These are phyloP conservation scores for Coix lacrymajobi DNA, from an alignment of 176 grass and related monocot species.

Conservation along the genomic window DNA sequence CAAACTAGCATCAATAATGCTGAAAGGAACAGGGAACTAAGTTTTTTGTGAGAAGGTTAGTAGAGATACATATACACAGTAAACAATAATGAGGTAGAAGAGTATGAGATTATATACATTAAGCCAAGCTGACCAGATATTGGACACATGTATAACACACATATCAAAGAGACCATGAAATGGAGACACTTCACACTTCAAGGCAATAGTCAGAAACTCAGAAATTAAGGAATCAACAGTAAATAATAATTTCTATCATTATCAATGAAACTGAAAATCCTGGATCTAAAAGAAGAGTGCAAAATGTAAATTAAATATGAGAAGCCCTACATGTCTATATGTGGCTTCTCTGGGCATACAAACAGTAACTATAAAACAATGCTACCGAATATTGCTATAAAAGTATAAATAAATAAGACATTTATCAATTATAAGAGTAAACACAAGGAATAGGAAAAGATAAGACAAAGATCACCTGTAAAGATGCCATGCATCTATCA, in stretches of 20 bases:
- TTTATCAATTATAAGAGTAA: not conserved
- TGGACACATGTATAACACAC: not conserved
- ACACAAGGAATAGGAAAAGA: not conserved
- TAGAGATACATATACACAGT: not conserved
- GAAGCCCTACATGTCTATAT: not conserved
- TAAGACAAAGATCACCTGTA: conserved; percentile 57
- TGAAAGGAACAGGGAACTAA: conserved; percentile 1
- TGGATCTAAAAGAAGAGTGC: not conserved
- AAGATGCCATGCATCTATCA: conserved; percentile 79
- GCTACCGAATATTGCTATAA: not conserved
- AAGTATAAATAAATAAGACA: not conserved
- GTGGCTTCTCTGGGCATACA: conserved; percentile 10
- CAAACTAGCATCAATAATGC: not conserved
- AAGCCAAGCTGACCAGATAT: not conserved
- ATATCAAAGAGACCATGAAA: not conserved
- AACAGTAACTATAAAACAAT: conserved; percentile 20
- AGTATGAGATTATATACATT: not conserved
- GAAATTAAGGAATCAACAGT: not conserved
- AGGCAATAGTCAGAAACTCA: not conserved
- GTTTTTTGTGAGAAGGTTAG: not conserved
- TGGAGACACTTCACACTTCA: not conserved
- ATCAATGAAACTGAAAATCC: conserved; percentile 10
- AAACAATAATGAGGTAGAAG: not conserved
- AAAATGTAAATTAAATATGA: not conserved
- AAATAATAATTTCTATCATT: not conserved